Base-by-base conservation (phyloP, 2,329 filamentous ascomycete genomes). In the Aureobasidium subglaciale region DNA sequence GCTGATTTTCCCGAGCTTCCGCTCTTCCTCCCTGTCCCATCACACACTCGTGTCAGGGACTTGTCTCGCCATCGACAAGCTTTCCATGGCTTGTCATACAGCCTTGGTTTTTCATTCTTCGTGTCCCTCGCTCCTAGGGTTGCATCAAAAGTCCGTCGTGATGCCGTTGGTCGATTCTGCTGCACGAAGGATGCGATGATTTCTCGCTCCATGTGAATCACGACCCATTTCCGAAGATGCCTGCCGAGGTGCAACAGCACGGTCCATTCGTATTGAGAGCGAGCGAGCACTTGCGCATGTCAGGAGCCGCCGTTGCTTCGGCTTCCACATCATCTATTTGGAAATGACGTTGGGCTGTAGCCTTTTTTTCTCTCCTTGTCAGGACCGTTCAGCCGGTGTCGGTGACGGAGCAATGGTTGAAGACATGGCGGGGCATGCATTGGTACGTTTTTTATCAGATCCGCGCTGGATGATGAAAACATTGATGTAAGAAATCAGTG, bases 381-480 rank as follows among this genome's bases (percentile, higher is more conserved):
- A 41, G 24, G 25, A 25, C 18, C 34, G 11, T 24, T 10, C 25
- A 40, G 32, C 53, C 42, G 53, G 34, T 49, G 53, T 56, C 53
- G 53, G 53, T 27, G 53, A 20, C 9, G 5, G 11, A 22, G 27
- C 5, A 22, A 34, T 41, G 32, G 53, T 16, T 37, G 18, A n/a
- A 32, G 15, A 18, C 41, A 55, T 27, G 52, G 52, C 52, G 34
- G 40, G 32, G 22, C 34, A 49, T 56, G 34, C 42, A 56, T 56
- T 41, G 53, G 42, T 49, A 56, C 53, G 49, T 38, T 37, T 40
- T 45, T 56, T 56, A 56, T 56, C 53, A 46, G 53, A 56, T 56
- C 53, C 53, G 42, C 34, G 24, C 22, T 40, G 24, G 25, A 16
- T 27, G 53, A 38, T 48, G 34, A 48, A 46, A 30, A 56, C 22